Conservation (phyloP, 2,329 filamentous ascomycete species). For the Torrubiella hemipterigena region DNA sequence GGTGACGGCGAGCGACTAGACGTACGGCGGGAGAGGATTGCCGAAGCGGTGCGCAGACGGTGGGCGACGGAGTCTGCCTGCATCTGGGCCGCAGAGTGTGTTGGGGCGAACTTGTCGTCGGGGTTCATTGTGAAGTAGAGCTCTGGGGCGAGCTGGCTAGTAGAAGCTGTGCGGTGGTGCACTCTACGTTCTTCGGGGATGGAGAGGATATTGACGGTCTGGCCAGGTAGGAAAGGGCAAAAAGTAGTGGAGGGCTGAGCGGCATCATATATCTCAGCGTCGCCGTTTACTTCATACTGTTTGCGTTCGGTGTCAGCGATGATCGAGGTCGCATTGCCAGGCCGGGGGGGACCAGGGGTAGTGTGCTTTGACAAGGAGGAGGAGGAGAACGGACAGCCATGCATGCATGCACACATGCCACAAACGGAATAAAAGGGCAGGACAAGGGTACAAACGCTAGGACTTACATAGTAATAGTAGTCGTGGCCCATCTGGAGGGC, state of each 20-base stretch:
- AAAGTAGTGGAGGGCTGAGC: constrained; percentile 60
- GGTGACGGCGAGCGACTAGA: constrained; percentile 33
- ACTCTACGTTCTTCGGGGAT: constrained; percentile 64
- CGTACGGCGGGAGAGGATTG: constrained; percentile 20
- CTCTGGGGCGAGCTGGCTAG: constrained; percentile 44
- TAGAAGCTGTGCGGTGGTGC: constrained; percentile 52
- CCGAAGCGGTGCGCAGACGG: constrained; percentile 17
- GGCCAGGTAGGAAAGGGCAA: constrained; percentile 81
- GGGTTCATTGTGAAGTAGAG: constrained; percentile 68
- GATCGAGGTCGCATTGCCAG: too few relatives aligned
- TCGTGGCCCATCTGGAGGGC: constrained; percentile 85
- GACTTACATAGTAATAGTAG: constrained; percentile 88
- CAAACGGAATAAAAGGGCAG: constrained; percentile 2
- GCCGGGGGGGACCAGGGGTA: constrained; percentile 1
- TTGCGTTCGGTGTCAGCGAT: constrained; percentile 11
- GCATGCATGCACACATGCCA: constrained; percentile 2
- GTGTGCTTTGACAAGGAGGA: background rate
- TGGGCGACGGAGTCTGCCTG: constrained; percentile 12
- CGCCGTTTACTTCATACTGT: constrained; percentile 74
- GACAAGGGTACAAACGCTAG: constrained; percentile 7
- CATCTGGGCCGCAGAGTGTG: constrained; percentile 34
- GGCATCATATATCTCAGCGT: constrained; percentile 64
- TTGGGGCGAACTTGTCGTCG: constrained; percentile 62
- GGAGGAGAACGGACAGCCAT: background rate
- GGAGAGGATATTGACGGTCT: constrained; percentile 72